phyloP scores from a whole-genome alignment of 2,329 filamentous ascomycete species.

The Ascosphaera apis region DNA sequence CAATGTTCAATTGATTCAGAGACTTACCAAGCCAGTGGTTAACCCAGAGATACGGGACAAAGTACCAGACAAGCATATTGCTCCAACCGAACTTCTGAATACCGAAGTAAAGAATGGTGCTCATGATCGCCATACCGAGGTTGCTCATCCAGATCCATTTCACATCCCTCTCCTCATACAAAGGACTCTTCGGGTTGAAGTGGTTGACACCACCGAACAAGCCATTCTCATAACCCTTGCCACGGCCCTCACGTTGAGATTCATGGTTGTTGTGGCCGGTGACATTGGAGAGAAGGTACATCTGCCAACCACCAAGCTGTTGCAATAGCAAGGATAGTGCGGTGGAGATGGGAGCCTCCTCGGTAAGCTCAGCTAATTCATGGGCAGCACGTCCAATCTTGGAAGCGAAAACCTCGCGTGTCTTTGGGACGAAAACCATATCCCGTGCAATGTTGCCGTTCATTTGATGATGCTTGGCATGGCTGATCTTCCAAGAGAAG shows the following conservation, averaged over 20 bases:
- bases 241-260: constrained; percentile 76
- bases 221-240: constrained; percentile 78
- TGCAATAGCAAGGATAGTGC: constrained; percentile 51
- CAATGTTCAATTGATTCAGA: not conserved
- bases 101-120: constrained; percentile 40
- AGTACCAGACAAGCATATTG: constrained; percentile 89
- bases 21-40: constrained; percentile 94
- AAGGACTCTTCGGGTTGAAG: constrained; percentile 66
- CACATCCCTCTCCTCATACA: constrained; percentile 82
- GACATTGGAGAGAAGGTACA: constrained; percentile 78
- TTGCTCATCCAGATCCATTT: constrained; percentile 73
- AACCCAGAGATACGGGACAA: constrained; percentile 86
- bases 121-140: constrained; percentile 46
- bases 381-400: constrained; percentile 52
- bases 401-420: constrained; percentile 55
- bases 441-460: constrained; percentile 93
- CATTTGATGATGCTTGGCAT: constrained; percentile 98
- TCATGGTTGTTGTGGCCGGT: constrained; percentile 93
- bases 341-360: constrained; percentile 81
- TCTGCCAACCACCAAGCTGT: constrained; percentile 80
- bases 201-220: constrained; percentile 69
- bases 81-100: constrained; percentile 57
- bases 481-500: constrained; percentile 98
- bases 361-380: constrained; percentile 68
- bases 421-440: constrained; percentile 97